A percentile compares a stretch with the other conserved stretches of the same genome.
Conservation (phyloP, 2,329 filamentous ascomycete genomes). For the Colletotrichum abscissum region DNA sequence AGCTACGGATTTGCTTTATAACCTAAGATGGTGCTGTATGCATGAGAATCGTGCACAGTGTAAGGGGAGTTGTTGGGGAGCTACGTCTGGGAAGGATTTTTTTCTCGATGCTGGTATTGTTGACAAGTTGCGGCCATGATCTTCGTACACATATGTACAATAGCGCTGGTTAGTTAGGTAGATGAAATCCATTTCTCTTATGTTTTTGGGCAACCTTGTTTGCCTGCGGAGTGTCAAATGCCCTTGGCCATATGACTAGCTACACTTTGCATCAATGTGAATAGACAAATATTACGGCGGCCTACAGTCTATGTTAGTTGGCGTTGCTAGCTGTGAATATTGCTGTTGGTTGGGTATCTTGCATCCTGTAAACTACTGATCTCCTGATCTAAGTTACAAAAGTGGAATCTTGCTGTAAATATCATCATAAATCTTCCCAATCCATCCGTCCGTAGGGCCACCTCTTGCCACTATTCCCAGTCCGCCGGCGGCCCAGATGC, state of each 20-base stretch:
- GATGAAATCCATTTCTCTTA: neutral
- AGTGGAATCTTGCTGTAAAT: slow-evolving; percentile 60
- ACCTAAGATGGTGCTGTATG: neutral
- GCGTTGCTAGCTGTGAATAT: neutral
- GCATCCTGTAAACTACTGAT: neutral
- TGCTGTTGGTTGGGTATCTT: neutral
- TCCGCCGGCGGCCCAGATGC: slow-evolving; percentile 84
- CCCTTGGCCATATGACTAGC: neutral
- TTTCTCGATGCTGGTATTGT: neutral
- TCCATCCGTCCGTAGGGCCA: slow-evolving; percentile 79
- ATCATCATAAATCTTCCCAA: slow-evolving; percentile 82
- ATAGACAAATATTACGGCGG: no score
- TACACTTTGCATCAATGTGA: neutral
- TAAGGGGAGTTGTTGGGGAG: neutral
- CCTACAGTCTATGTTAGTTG: neutral
- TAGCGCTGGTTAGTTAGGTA: neutral
- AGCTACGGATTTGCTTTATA: neutral
- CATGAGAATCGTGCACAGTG: neutral
- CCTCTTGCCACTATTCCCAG: slow-evolving; percentile 81
- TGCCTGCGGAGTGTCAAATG: neutral
- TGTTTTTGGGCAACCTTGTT: no score
- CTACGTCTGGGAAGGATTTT: neutral
- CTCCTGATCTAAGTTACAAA: neutral
- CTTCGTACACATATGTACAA: neutral
- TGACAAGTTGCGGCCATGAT: neutral